Base-by-base conservation (phyloP, 2,329 filamentous ascomycete genomes). In the Aureobasidium mangrovei region DNA sequence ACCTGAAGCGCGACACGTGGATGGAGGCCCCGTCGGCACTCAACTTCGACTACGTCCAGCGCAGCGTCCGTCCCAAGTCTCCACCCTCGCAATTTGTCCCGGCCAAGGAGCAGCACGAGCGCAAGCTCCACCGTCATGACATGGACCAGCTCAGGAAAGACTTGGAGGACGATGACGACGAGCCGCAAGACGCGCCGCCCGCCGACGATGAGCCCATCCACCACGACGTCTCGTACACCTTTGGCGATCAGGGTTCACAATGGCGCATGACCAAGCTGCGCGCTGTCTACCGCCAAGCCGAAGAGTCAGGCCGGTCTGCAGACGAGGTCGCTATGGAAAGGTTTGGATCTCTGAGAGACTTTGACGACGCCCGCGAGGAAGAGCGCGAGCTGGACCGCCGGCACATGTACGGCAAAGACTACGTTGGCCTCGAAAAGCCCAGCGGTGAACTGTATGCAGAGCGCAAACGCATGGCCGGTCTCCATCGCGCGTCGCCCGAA, bases 231-330 rank as follows among this genome's bases (percentile, higher is more conserved):
- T 76, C 81, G 56, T 98, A 97, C 66, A 87, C 74, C 0, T 94
- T 98, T 69, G 93, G 94, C 18, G 93, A 98, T 67, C 73, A 81
- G 5, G 91, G 93, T 0, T 91, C 91, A 10, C 82, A 89, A 62
- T 98, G 94, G 93, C 84, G 94, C 47, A 95, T 98, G 91, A 95
- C 86, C 4, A 96, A 91, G 69, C 80, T 98, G 32, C 90, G 86
- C 60, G 86, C 83, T 8, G 88, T 95, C 2, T 95, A 95, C 68
- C 80, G 81, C 28, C 79, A 84, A 53, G 88, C 90, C 0, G 78
- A 94, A 61, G 84, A 93, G 62, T 83, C 76, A 0, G 84, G 83
- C 0, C 78, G 78, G n/a, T 63, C 80, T 0, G 77, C 94, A 0
- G 91, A 97, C 5, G 88, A 95, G 1, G 75, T 97, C 46, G 93